Base-by-base conservation (phyloP, 805 yeast species). In the Candida hispaniensis region DNA sequence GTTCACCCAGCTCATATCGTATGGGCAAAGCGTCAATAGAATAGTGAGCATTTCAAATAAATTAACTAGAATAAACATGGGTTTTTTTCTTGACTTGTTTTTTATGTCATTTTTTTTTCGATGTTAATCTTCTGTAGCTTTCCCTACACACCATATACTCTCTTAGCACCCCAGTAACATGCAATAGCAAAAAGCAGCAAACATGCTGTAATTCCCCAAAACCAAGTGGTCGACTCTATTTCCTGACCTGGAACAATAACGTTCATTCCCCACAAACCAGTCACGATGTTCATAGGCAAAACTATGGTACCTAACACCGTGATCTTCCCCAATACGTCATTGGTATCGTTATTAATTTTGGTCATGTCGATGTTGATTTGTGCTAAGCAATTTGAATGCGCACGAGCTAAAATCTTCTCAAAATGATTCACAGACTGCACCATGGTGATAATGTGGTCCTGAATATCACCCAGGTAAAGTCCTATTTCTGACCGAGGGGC, bases 221-320 rank as follows among this genome's bases (percentile, higher is more conserved):
- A 79, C 91, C 91, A 79, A 2, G 54, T 47, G 43, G 79, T 55
- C 5, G 73, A 67, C n/a, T 66, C 69, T 6, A 59, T 57, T 16
- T 65, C 69, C 54, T 88, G 97, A 0, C 98, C 98, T 0, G 98
- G 98, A 20, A 91, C 98, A 7, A 82, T 49, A 45, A 91, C 93
- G 60, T 91, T 91, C 98, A 91, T 91, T 39, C 98, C 98, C 97
- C 97, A 91, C 29, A 91, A 60, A 13, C 98, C 98, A 0, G 98
- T 91, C 14, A 91, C 78, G 38, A 91, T 82, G 52, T 91, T 91
- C 71, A 91, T 72, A 3, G 98, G 98, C 40, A 91, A 62, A 13
- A 91, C 95, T 39, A 91, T 82, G 0, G 97, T 83, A 68, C 97
- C 98, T 43, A 88, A 59, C 25, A 86, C 77, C 3, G 97, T 82